phyloP scores from a whole-genome alignment of 345 rosid genomes.

The Noccaea caerulescens region DNA sequence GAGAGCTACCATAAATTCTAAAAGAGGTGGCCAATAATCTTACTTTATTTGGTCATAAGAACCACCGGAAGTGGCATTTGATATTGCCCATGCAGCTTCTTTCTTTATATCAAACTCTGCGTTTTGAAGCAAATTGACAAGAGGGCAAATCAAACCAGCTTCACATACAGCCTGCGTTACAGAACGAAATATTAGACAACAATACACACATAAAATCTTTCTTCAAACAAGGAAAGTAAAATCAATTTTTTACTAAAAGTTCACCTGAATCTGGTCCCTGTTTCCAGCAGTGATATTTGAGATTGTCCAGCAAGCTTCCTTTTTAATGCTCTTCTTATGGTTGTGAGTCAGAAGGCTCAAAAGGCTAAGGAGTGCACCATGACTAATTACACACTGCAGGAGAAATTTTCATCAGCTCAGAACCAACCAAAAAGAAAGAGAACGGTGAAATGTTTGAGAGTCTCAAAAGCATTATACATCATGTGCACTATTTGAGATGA shows the following conservation, averaged over 20 bases:
- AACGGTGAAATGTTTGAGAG: not conserved
- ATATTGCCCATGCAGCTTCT: constrained; percentile 91
- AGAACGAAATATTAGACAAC: constrained; percentile 11
- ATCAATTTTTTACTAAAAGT: not conserved
- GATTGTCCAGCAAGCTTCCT: constrained; percentile 99
- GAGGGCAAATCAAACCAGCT: constrained; percentile 64
- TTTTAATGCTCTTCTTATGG: constrained; percentile 94
- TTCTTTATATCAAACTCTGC: constrained; percentile 90
- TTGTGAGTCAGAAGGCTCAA: constrained; percentile 72
- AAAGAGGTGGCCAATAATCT: not conserved
- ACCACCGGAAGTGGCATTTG: constrained; percentile 86
- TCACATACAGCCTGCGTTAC: constrained; percentile 65
- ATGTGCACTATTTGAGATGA: not conserved
- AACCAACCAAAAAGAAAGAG: not conserved
- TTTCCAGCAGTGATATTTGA: constrained; percentile 99
- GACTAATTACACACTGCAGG: constrained; percentile 70
- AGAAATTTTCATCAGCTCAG: constrained; percentile 32
- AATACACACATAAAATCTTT: not conserved
- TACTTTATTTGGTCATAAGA: constrained; percentile 78
- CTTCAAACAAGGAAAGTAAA: not conserved
- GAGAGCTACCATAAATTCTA: not conserved
- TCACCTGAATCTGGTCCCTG: constrained; percentile 92
- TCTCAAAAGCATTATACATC: not conserved
- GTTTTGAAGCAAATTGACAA: constrained; percentile 67
- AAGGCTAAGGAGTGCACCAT: constrained; percentile 83